Conservation (phyloP, 352 stramenopile species). For the Pythium aquatile region DNA sequence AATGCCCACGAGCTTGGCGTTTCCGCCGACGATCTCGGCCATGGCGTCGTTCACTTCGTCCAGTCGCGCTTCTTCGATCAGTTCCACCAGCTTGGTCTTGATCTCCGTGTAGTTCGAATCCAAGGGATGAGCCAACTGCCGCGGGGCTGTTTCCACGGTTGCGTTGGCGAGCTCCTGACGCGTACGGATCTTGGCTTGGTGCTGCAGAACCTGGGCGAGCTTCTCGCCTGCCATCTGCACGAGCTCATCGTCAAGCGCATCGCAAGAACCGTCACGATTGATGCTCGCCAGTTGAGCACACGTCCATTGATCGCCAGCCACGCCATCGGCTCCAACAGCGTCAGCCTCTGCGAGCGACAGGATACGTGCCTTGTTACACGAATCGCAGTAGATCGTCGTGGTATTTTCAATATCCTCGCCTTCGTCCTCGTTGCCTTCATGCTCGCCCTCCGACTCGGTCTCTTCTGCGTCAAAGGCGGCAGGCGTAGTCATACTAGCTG, state of each 20-base stretch:
- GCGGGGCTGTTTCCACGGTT: conserved; percentile 2
- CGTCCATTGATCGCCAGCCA: conserved; percentile 40
- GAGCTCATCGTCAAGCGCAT: conserved; percentile 72
- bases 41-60: conserved; percentile 84
- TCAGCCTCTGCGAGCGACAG: conserved; percentile 46
- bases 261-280: conserved; percentile 41
- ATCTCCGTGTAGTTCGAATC: conserved; percentile 39
- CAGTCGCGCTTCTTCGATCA: conserved; percentile 72
- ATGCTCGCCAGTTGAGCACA: conserved; percentile 40
- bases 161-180: conserved; percentile 58
- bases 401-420: conserved; percentile 59
- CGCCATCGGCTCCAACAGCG: conserved; percentile 25
- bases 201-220: conserved; percentile 46
- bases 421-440: conserved; percentile 35
- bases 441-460: conserved; percentile 6
- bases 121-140: conserved; percentile 19
- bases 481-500: neutral
- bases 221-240: conserved; percentile 48
- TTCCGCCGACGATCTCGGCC: conserved; percentile 53
- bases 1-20: conserved; percentile 39
- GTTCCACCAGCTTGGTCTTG: conserved; percentile 42
- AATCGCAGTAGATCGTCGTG: conserved; percentile 78
- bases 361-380: conserved; percentile 79
- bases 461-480: neutral
- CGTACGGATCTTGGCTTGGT: conserved; percentile 42